These are phyloP conservation scores for Magnusiomyces fungicola DNA, from an alignment of 1,139 yeast species.

Conservation along the genomic window DNA sequence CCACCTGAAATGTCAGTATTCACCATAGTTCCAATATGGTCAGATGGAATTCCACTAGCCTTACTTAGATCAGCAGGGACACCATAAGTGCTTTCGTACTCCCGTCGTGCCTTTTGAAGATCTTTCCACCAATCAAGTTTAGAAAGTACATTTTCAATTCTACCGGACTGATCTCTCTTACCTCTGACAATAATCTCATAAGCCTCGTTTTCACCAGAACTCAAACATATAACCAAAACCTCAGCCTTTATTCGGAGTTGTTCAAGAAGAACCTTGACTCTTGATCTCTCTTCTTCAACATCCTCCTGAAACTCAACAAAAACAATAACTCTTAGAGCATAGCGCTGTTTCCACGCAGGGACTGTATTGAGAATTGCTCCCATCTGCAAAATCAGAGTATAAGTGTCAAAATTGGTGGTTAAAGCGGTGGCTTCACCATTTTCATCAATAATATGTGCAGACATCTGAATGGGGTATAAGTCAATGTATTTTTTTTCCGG, in stretches of 20 bases:
- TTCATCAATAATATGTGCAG: constrained; percentile 61
- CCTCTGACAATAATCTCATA: constrained; percentile 80
- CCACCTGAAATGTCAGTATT: constrained; percentile 1
- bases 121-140: constrained; percentile 61
- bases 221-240: constrained; percentile 61
- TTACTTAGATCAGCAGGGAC: constrained; percentile 1
- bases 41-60: constrained; percentile 12
- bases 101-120: constrained; percentile 48
- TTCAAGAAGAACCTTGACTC: constrained; percentile 59
- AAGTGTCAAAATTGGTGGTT: constrained; percentile 90
- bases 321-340: constrained; percentile 68
- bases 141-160: constrained; percentile 36
- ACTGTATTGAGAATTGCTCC: constrained; percentile 92
- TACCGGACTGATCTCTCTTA: constrained; percentile 27
- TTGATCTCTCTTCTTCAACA: constrained; percentile 55
- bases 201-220: constrained; percentile 49
- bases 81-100: constrained; percentile 20
- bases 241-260: constrained; percentile 77
- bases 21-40: constrained; percentile 12
- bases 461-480: constrained; percentile 93
- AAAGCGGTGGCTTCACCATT: constrained; percentile 59
- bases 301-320: constrained; percentile 76
- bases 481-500: constrained; percentile 47
- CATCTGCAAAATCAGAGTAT: constrained; percentile 81
- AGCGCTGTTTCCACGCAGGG: constrained; percentile 81